phyloP scores from a whole-genome alignment of 2,329 filamentous ascomycete species.

The Nigrospora oryzae region DNA sequence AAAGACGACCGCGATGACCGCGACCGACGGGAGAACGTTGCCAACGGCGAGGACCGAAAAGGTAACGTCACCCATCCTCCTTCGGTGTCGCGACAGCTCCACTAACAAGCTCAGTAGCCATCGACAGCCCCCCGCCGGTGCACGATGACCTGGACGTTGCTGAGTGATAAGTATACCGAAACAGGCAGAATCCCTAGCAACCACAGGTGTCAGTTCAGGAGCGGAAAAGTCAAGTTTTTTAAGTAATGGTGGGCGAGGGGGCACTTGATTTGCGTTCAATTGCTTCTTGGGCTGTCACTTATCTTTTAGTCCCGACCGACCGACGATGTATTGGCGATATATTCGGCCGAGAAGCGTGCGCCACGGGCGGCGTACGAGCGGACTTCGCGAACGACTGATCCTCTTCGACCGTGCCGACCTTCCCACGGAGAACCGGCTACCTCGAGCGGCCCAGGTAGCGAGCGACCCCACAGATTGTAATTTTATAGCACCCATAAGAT shows the following conservation, averaged over 20 bases:
- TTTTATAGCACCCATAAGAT: too few species aligned
- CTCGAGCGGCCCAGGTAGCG: too few species aligned
- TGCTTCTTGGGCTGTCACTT: conserved; percentile 14
- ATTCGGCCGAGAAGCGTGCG: too few species aligned
- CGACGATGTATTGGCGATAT: not conserved
- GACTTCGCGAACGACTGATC: too few species aligned
- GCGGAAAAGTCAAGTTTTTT: conserved; percentile 7
- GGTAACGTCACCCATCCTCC: conserved; percentile 38
- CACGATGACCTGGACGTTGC: conserved; percentile 96
- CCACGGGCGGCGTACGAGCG: too few species aligned
- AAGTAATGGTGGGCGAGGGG: conserved; percentile 7
- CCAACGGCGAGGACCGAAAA: conserved; percentile 87
- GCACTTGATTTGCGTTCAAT: conserved; percentile 11
- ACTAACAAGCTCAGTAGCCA: conserved; percentile 25
- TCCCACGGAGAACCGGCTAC: too few species aligned
- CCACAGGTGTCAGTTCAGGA: conserved; percentile 8
- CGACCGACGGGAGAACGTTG: conserved; percentile 65
- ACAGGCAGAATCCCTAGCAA: conserved; percentile 5
- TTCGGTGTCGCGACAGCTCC: conserved; percentile 5
- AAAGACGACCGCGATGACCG: conserved; percentile 64
- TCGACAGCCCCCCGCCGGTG: conserved; percentile 72
- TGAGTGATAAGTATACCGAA: conserved; percentile 44
- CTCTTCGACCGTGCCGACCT: too few species aligned
- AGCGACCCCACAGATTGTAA: too few species aligned
- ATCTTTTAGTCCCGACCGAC: conserved; percentile 18